These are phyloP conservation scores for Solanum corneliomulleri DNA, from an alignment of 257 asterid genomes.

Conservation along the genomic window DNA sequence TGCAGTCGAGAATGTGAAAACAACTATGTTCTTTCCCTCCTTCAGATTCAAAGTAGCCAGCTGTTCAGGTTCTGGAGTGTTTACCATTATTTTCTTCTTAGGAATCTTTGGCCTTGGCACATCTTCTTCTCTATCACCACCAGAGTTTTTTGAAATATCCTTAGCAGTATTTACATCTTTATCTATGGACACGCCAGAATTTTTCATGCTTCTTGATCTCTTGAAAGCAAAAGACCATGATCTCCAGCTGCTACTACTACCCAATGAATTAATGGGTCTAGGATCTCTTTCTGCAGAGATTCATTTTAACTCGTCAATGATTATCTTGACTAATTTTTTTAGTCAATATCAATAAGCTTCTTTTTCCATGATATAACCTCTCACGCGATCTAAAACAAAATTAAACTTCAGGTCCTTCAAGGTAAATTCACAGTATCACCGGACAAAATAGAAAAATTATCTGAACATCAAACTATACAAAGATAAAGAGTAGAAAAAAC, in stretches of 20 bases:
- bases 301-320: constrained; percentile 3
- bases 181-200: constrained; percentile 13
- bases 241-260: constrained; percentile 29
- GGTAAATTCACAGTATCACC: neutral
- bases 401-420: neutral
- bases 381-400: neutral
- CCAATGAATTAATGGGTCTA: constrained; percentile 17
- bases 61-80: constrained; percentile 71
- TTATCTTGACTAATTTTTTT: neutral
- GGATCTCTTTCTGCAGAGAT: constrained; percentile 36
- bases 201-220: constrained; percentile 27
- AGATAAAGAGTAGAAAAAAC: neutral
- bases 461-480: neutral
- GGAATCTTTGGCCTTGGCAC: constrained; percentile 23
- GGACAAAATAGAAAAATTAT: neutral
- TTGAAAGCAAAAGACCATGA: constrained; percentile 34
- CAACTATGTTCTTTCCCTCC: constrained; percentile 62
- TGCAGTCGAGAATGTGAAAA: constrained; percentile 79
- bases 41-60: constrained; percentile 67
- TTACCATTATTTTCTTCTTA: constrained; percentile 38
- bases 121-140: constrained; percentile 21
- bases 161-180: constrained; percentile 4
- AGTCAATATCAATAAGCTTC: neutral
- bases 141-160: constrained; percentile 8
- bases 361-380: neutral